phyloP scores from a whole-genome alignment of 176 grass and related monocot species.

The Sorghum bicolor region DNA sequence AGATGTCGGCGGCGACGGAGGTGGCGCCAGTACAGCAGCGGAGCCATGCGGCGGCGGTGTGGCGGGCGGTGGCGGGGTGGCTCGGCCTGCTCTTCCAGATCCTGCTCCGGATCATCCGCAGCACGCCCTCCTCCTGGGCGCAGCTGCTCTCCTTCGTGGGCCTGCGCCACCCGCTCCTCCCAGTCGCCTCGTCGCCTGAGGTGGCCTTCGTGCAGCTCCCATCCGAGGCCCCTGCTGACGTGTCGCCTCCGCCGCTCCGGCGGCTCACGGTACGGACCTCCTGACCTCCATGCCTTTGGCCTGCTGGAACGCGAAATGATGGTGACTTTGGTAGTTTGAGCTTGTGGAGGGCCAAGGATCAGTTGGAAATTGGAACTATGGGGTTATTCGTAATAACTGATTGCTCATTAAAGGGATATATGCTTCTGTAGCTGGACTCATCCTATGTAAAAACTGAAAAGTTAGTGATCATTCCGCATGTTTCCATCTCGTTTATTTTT shows the following conservation, averaged over 20 bases:
- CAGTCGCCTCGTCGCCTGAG: slow-evolving; percentile 19
- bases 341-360: background rate
- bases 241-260: slow-evolving; percentile 11
- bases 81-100: slow-evolving; percentile 50
- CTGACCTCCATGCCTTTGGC: background rate
- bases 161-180: slow-evolving; percentile 37
- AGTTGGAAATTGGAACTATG: background rate
- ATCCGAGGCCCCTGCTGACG: slow-evolving; percentile 33
- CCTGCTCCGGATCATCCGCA: slow-evolving; percentile 51
- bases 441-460: background rate
- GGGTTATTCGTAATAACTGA: background rate
- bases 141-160: slow-evolving; percentile 39
- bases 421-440: background rate
- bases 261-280: slow-evolving; percentile 47
- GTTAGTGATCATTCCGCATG: background rate
- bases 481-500: background rate
- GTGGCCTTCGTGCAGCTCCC: slow-evolving; percentile 62
- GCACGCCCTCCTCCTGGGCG: slow-evolving; percentile 46
- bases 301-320: background rate
- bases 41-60: slow-evolving; percentile 32
- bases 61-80: slow-evolving; percentile 49
- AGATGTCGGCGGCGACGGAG: slow-evolving; percentile 29
- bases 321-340: background rate
- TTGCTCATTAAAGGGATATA: background rate
- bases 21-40: slow-evolving; percentile 8